phyloP scores from a whole-genome alignment of 1,139 yeast genomes.

The Pichia sp. region DNA sequence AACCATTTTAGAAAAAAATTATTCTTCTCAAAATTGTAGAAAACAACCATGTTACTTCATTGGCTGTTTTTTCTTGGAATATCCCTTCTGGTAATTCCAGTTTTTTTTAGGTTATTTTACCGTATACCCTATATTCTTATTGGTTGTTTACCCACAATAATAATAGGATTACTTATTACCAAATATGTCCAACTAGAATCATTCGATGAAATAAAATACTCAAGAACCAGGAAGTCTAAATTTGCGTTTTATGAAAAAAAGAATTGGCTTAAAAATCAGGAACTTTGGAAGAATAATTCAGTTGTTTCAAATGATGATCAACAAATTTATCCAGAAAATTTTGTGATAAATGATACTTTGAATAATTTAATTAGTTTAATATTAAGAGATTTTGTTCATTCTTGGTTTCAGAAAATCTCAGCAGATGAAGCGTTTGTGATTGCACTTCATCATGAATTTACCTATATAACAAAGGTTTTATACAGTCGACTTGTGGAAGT shows the following conservation, averaged over 20 bases:
- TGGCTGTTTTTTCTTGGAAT: no score
- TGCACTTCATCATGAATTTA: conserved; percentile 46
- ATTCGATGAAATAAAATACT: conserved; percentile 2
- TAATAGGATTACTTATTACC: neutral
- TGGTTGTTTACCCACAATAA: conserved; percentile 7
- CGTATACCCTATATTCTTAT: conserved; percentile 6
- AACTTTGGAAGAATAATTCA: neutral
- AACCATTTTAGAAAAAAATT: no score
- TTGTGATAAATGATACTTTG: conserved; percentile 47
- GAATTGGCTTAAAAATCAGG: conserved; percentile 4
- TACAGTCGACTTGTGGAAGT: conserved; percentile 37
- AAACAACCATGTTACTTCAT: no score
- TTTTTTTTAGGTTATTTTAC: neutral
- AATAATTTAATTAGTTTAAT: conserved; percentile 49
- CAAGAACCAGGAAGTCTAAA: neutral
- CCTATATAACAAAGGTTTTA: conserved; percentile 38
- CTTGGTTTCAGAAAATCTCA: conserved; percentile 60
- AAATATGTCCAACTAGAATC: neutral
- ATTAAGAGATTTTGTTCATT: conserved; percentile 51
- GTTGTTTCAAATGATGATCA: conserved; percentile 3
- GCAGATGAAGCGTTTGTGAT: conserved; percentile 46
- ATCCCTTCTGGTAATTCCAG: no score
- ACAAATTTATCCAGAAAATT: conserved; percentile 45
- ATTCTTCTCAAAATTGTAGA: no score
- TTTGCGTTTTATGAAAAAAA: conserved; percentile 2